Percentiles rank a stretch among this genome's conserved stretches.
Evolutionary conservation across 208 protist genomes (phyloP).

Genomic region (Trypanosoma cruzi): DNA sequence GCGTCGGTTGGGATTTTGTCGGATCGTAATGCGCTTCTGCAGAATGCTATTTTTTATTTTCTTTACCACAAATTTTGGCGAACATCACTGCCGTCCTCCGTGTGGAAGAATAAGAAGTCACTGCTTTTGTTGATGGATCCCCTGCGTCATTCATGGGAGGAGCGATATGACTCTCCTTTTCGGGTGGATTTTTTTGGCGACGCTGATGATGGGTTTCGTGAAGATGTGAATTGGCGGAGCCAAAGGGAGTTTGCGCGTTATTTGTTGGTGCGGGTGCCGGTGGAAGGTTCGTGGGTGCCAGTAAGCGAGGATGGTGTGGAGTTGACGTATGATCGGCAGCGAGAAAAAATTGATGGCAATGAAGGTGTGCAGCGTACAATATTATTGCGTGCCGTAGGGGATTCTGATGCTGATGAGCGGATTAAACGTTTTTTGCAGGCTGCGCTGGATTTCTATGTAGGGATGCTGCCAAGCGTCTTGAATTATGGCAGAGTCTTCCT

Average conservation of each 20-base stretch:
- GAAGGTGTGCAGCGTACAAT: slow-evolving; percentile 35
- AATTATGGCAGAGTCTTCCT: slow-evolving; percentile 36
- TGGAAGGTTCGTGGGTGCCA: slow-evolving; percentile 35
- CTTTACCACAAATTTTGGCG: slow-evolving; percentile 41
- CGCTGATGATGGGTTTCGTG: slow-evolving; percentile 27
- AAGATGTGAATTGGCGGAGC: slow-evolving; percentile 33
- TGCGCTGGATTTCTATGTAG: slow-evolving; percentile 44
- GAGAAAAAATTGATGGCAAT: slow-evolving; percentile 19
- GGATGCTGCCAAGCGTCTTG: slow-evolving; percentile 40
- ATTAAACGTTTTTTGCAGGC: slow-evolving; percentile 46
- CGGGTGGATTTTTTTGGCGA: slow-evolving; percentile 26
- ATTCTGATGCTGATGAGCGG: slow-evolving; percentile 24
- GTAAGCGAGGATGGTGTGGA: slow-evolving; percentile 46
- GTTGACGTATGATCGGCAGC: slow-evolving; percentile 40
- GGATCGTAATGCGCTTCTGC: slow-evolving; percentile 55
- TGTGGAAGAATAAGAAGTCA: slow-evolving; percentile 41
- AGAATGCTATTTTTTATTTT: slow-evolving; percentile 76
- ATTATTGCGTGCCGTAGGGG: slow-evolving; percentile 31
- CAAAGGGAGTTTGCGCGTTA: slow-evolving; percentile 36
- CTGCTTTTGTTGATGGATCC: slow-evolving; percentile 65
- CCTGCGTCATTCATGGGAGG: slow-evolving; percentile 39
- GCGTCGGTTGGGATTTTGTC: slow-evolving; percentile 25
- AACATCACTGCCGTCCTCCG: slow-evolving; percentile 30
- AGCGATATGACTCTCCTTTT: slow-evolving; percentile 56
- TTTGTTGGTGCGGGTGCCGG: slow-evolving; percentile 50